These are phyloP conservation scores for Martiniozyma asiatica DNA, from an alignment of 1,139 yeast species.

Conservation along the genomic window DNA sequence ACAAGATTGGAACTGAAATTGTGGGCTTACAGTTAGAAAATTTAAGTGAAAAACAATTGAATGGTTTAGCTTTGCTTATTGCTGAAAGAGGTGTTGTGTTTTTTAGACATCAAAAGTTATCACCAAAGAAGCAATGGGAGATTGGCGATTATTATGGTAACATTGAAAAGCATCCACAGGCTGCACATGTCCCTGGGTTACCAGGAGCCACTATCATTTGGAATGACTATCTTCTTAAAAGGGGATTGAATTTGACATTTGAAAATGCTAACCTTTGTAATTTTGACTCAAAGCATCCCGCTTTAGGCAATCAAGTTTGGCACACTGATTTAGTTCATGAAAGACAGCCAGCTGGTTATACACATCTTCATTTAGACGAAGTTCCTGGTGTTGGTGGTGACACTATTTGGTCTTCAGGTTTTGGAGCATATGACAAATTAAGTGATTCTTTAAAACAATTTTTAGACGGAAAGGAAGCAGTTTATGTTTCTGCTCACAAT, in stretches of 20 bases:
- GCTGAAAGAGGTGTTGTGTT: no score
- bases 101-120: conserved; percentile 34
- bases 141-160: no score
- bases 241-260: conserved; percentile 10
- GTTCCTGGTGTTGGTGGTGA: conserved; percentile 39
- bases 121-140: conserved; percentile 33
- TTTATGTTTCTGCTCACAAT: conserved; percentile 31
- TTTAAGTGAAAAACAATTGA: conserved; percentile 38
- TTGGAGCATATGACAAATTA: conserved; percentile 35
- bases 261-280: conserved; percentile 14
- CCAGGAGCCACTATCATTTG: conserved; percentile 42
- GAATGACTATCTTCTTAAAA: conserved; percentile 28
- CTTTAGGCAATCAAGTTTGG: conserved; percentile 23
- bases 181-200: conserved; percentile 29
- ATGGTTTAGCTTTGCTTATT: conserved; percentile 38
- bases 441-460: conserved; percentile 36
- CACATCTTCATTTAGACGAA: conserved; percentile 35
- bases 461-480: conserved; percentile 37
- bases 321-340: conserved; percentile 39
- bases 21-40: conserved; percentile 42
- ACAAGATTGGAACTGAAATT: conserved; percentile 42
- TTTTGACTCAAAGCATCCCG: conserved; percentile 14
- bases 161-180: conserved; percentile 39
- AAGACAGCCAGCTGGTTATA: conserved; percentile 35
- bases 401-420: conserved; percentile 39